A percentile compares a stretch with the other conserved stretches of the same genome.
These are phyloP conservation scores for Colletotrichum tofieldiae DNA, from an alignment of 2,329 filamentous ascomycete species.

Conservation along the genomic window DNA sequence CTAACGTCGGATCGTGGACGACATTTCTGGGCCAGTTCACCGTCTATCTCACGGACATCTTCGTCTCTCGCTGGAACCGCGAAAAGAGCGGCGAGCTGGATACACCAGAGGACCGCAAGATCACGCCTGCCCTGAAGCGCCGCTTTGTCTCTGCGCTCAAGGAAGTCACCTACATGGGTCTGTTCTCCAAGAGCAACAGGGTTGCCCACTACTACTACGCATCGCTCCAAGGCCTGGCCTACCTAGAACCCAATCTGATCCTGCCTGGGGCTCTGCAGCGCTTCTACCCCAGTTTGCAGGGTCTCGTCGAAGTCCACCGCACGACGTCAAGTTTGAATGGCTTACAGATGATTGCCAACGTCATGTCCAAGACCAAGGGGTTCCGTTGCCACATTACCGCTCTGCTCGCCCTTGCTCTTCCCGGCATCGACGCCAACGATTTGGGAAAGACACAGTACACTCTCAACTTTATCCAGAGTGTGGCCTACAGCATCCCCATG, in stretches of 20 bases:
- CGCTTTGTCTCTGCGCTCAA: constrained; percentile 91
- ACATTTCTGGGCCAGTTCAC: constrained; percentile 91
- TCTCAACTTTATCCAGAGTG: constrained; percentile 93
- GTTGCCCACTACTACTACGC: constrained; percentile 94
- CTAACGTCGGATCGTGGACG: constrained; percentile 94
- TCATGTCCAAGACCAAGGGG: constrained; percentile 94
- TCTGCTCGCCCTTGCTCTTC: constrained; percentile 90
- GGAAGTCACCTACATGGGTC: constrained; percentile 97
- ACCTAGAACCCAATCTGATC: constrained; percentile 91
- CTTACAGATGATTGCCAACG: constrained; percentile 90
- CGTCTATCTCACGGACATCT: constrained; percentile 94
- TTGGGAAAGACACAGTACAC: constrained; percentile 96
- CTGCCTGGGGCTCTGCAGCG: constrained; percentile 93
- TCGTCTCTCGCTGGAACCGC: constrained; percentile 97
- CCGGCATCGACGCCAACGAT: constrained; percentile 98
- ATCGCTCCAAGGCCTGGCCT: constrained; percentile 90
- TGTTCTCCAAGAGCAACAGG: constrained; percentile 95
- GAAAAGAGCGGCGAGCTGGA: constrained; percentile 95
- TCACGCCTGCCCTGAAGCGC: constrained; percentile 85
- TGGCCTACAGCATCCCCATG: constrained; percentile 96
- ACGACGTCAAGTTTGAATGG: constrained; percentile 95
- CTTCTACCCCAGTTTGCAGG: constrained; percentile 97
- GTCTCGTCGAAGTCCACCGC: constrained; percentile 95
- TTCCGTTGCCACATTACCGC: constrained; percentile 97
- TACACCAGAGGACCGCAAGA: constrained; percentile 82